phyloP scores from a whole-genome alignment of 2,329 filamentous ascomycete genomes.

The Apiospora phragmitis region DNA sequence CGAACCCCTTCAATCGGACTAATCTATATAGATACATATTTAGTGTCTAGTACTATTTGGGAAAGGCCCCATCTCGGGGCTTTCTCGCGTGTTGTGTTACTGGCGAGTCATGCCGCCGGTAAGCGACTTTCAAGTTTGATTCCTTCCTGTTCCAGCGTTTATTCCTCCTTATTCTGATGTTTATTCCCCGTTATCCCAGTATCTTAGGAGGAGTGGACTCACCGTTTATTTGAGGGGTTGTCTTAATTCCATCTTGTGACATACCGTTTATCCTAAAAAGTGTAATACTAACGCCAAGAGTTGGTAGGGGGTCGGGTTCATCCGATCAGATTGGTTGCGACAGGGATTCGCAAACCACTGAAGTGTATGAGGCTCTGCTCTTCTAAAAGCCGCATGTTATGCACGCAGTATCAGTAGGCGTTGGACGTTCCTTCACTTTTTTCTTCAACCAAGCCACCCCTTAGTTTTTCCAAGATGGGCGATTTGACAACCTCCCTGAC shows the following conservation, averaged over 20 bases:
- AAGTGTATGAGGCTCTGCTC: neutral
- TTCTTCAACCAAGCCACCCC: neutral
- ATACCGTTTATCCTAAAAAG: too few species aligned
- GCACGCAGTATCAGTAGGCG: neutral
- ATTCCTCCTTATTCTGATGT: too few species aligned
- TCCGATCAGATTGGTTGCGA: neutral
- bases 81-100: neutral
- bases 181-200: too few species aligned
- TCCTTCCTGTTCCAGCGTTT: too few species aligned
- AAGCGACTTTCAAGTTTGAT: too few species aligned
- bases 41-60: neutral
- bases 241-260: too few species aligned
- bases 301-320: neutral
- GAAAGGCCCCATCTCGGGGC: neutral
- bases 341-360: neutral
- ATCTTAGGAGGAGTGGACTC: too few species aligned
- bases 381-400: neutral
- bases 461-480: neutral
- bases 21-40: neutral
- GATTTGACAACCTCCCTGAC: slow-evolving; percentile 12
- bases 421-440: neutral
- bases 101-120: neutral
- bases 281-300: too few species aligned
- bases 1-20: too few species aligned
- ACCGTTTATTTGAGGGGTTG: too few species aligned